A percentile compares a stretch with the other conserved stretches of the same genome.
Conservation (phyloP, 148 eudicot species). For the Cornus florida region DNA sequence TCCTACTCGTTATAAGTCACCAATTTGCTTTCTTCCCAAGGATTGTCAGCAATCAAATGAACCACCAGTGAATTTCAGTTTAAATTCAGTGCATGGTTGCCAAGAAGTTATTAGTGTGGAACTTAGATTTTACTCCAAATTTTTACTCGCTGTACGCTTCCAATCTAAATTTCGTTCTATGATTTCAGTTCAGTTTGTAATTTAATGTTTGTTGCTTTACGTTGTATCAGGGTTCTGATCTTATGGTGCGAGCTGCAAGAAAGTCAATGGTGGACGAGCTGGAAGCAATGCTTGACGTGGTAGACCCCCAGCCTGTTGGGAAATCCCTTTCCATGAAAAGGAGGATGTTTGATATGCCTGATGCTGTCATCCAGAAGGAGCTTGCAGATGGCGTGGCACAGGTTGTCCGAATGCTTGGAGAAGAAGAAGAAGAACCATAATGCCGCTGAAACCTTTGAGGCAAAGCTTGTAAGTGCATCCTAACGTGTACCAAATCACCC, state of each 20-base stretch:
- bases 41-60: no score
- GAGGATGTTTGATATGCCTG: slow-evolving; percentile 97
- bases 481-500: background rate
- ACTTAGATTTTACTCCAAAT: no score
- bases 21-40: no score
- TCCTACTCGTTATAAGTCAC: no score
- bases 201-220: background rate
- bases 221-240: slow-evolving; percentile 69
- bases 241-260: slow-evolving; percentile 87
- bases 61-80: no score
- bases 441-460: slow-evolving; percentile 29
- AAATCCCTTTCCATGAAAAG: slow-evolving; percentile 57
- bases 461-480: slow-evolving; percentile 16
- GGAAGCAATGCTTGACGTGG: slow-evolving; percentile 97
- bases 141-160: no score
- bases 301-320: slow-evolving; percentile 81
- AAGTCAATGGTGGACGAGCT: slow-evolving; percentile 93
- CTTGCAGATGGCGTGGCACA: slow-evolving; percentile 90
- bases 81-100: background rate
- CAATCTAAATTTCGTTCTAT: no score
- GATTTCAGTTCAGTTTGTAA: background rate
- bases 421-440: slow-evolving; percentile 21
- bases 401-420: slow-evolving; percentile 76
- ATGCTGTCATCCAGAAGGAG: slow-evolving; percentile 66
- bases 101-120: no score